Evolutionary conservation across 768 basidiomycete species (phyloP), one percentile per base, ranked within the genome.

Genomic region (Leccinum aurantiacum): DNA sequence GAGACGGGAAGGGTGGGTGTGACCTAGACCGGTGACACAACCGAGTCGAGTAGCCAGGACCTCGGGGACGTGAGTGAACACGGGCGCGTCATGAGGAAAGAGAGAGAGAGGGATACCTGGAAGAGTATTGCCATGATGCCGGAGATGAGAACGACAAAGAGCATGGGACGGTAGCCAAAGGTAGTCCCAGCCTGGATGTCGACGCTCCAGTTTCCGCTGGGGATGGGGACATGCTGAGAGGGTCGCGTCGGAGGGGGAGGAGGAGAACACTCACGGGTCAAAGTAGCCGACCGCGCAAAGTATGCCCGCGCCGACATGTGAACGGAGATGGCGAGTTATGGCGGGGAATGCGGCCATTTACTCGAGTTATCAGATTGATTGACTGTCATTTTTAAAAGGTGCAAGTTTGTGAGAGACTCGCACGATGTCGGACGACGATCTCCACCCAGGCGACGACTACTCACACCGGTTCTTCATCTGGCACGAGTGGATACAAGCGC

Each of bases 401-500:
- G 41, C 41, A 41, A 41, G 41, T 46, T 24, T 48, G 24, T n/a
- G 19, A 48, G 38, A n/a, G 38, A n/a, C 13, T 52, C 55, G 27
- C 61, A 62, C 54, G 53, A 4, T 10, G 83, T 84, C 44, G 82
- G 82, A 84, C 56, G 66, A 77, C 56, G 89, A 92, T 69, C 79
- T 92, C 47, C 90, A 91, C 68, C 90, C 91, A 27, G 78, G 83
- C 64, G 90, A 93, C 70, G 91, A 93, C 75, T 88, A 90, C 74
- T 88, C 81, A 60, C 88, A 90, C 70, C 79, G 87, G 17, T 92
- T 90, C 76, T 93, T 92, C 76, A 92, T 91, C 64, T 93, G 90
- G 90, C 90, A 92, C 71, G 91, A 93, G 72, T 93, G 90, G 89
- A 86, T 93, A 58, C 87, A 90, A 85, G 91, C 86, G 5, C 85